Evolutionary conservation across 768 basidiomycete species (phyloP).

Genomic region (Termitomyces sp.): DNA sequence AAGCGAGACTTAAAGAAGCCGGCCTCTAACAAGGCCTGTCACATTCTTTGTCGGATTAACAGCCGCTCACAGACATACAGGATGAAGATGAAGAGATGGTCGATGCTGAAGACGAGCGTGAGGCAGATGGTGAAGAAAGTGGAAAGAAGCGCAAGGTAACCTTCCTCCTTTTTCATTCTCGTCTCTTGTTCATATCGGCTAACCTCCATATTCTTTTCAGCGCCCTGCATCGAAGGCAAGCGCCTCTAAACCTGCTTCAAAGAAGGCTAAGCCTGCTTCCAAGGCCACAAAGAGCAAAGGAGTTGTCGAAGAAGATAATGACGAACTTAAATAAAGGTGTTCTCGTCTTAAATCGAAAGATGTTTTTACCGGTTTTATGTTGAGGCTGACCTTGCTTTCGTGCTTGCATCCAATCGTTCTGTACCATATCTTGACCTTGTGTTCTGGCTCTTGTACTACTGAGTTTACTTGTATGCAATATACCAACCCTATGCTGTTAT

Average conservation of each 20-base stretch:
- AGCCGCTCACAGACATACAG: conserved; percentile 14
- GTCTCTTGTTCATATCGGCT: background rate
- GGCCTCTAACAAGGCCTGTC: conserved; percentile 15
- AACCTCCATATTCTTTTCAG: conserved; percentile 17
- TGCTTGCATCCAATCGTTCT: background rate
- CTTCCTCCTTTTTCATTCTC: background rate
- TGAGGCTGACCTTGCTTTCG: background rate
- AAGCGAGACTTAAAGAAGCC: conserved; percentile 32
- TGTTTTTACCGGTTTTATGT: background rate
- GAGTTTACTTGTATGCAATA: background rate
- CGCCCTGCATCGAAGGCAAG: conserved; percentile 34
- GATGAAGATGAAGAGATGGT: conserved; percentile 39
- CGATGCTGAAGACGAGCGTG: conserved; percentile 34
- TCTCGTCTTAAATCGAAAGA: background rate
- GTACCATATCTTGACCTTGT: background rate
- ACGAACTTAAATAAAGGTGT: conserved; percentile 19
- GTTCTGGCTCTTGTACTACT: background rate
- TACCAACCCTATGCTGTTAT: background rate
- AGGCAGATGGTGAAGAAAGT: conserved; percentile 38
- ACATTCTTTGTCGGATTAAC: background rate
- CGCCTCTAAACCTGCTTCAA: conserved; percentile 41
- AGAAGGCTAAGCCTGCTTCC: conserved; percentile 37
- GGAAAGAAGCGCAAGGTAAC: conserved; percentile 71
- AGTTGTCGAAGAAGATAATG: conserved; percentile 39
- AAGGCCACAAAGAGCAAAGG: conserved; percentile 47